phyloP scores from a whole-genome alignment of 768 basidiomycete genomes.

The Lactarius hatsudake region DNA sequence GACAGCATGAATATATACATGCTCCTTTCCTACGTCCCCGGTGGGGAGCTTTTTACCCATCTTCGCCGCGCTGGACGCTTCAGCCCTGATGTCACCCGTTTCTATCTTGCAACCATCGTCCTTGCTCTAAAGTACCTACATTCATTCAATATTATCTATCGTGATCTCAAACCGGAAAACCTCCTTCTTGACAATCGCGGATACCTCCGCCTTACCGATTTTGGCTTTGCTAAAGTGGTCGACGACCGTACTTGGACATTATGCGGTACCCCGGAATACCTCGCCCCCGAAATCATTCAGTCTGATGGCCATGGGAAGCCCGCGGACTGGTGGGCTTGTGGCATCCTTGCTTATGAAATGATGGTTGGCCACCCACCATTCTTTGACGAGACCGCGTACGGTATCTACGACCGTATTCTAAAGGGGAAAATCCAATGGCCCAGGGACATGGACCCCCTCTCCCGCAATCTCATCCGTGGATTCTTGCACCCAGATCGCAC shows the following conservation, averaged over 20 bases:
- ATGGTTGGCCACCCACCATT: slow-evolving; percentile 98
- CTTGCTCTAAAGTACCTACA: slow-evolving; percentile 94
- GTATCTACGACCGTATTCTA: slow-evolving; percentile 97
- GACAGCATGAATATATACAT: slow-evolving; percentile 97
- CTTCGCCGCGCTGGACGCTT: slow-evolving; percentile 92
- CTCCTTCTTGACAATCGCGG: slow-evolving; percentile 92
- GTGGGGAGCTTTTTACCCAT: slow-evolving; percentile 96
- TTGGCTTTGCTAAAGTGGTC: slow-evolving; percentile 97
- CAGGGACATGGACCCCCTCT: slow-evolving; percentile 82
- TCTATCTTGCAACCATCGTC: slow-evolving; percentile 95
- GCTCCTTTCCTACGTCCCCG: slow-evolving; percentile 94
- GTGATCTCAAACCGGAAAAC: slow-evolving; percentile 98
- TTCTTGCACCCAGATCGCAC: slow-evolving; percentile 91
- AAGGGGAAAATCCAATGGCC: slow-evolving; percentile 89
- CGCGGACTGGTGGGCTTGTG: slow-evolving; percentile 99
- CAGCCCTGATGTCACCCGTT: slow-evolving; percentile 95
- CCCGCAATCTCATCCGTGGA: slow-evolving; percentile 81
- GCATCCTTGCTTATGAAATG: slow-evolving; percentile 97
- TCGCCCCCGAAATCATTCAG: slow-evolving; percentile 97
- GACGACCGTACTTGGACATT: slow-evolving; percentile 98
- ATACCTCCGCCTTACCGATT: slow-evolving; percentile 94
- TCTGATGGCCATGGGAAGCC: slow-evolving; percentile 98
- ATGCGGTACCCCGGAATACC: slow-evolving; percentile 94
- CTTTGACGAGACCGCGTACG: slow-evolving; percentile 96
- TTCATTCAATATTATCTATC: slow-evolving; percentile 96